phyloP scores from a whole-genome alignment of 1,284 basidiomycete species.

The Agroathelia rolfsii region DNA sequence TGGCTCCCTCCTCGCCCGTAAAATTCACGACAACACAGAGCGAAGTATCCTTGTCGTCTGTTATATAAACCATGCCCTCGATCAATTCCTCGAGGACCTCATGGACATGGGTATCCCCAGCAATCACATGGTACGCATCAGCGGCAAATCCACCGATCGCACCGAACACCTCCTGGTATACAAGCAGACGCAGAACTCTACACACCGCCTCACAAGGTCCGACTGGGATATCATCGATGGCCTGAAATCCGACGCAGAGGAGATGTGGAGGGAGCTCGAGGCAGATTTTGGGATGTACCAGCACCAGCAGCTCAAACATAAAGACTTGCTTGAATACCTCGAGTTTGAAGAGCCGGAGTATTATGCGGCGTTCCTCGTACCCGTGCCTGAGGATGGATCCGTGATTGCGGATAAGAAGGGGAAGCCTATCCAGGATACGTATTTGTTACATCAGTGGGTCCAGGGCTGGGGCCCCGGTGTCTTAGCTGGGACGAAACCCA shows the following conservation, averaged over 20 bases:
- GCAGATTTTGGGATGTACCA: slow-evolving; percentile 23
- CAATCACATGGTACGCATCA: slow-evolving; percentile 37
- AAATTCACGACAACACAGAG: slow-evolving; percentile 34
- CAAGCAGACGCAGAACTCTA: slow-evolving; percentile 19
- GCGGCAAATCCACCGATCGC: slow-evolving; percentile 38
- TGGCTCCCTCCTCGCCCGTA: slow-evolving; percentile 49
- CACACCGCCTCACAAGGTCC: slow-evolving; percentile 13
- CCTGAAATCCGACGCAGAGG: slow-evolving; percentile 19
- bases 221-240: slow-evolving; percentile 33
- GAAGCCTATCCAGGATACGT: slow-evolving; percentile 22
- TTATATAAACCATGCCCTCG: slow-evolving; percentile 59
- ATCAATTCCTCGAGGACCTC: slow-evolving; percentile 52
- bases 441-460: slow-evolving; percentile 40
- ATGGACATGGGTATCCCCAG: slow-evolving; percentile 46
- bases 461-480: slow-evolving; percentile 32
- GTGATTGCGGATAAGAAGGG: slow-evolving; percentile 28
- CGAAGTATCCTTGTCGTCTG: slow-evolving; percentile 51
- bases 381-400: slow-evolving; percentile 31
- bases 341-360: slow-evolving; percentile 36
- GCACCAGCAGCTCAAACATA: slow-evolving; percentile 12
- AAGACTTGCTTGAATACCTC: slow-evolving; percentile 29
- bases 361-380: slow-evolving; percentile 39
- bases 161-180: slow-evolving; percentile 34
- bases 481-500: slow-evolving; percentile 20
- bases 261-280: slow-evolving; percentile 18